These are phyloP conservation scores for Dictyostelium brefeldianum DNA, from an alignment of 78 protist genomes.

Conservation along the genomic window DNA sequence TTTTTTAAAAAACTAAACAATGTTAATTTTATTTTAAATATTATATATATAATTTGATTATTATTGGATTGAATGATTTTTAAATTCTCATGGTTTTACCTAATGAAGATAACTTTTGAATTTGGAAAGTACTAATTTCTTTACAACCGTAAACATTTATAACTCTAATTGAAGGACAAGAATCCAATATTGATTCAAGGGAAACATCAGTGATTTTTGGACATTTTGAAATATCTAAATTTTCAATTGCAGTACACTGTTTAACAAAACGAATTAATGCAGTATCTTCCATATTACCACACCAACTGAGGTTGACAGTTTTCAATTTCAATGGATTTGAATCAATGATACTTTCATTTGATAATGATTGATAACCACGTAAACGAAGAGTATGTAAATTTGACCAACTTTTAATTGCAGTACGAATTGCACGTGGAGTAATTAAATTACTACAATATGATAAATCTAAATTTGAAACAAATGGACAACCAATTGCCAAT, in stretches of 20 bases:
- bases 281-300: constrained; percentile 56
- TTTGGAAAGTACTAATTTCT: constrained; percentile 46
- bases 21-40: too few species aligned
- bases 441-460: constrained; percentile 62
- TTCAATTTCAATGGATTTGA: constrained; percentile 14
- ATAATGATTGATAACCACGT: constrained; percentile 43
- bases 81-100: constrained; percentile 44
- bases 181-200: constrained; percentile 30
- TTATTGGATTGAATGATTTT: too few species aligned
- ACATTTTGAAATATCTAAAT: constrained; percentile 63
- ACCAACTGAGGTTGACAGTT: constrained; percentile 55
- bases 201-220: constrained; percentile 51
- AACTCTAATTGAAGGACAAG: constrained; percentile 37
- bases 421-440: constrained; percentile 56
- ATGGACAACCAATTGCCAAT: constrained; percentile 51
- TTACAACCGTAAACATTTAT: constrained; percentile 70
- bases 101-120: constrained; percentile 52
- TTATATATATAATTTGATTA: too few species aligned
- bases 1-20: too few species aligned
- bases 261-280: constrained; percentile 28
- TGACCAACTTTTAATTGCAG: constrained; percentile 33
- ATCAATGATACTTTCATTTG: constrained; percentile 34
- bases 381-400: constrained; percentile 63
- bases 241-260: constrained; percentile 37
- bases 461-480: constrained; percentile 32